Conservation (phyloP, 805 yeast genomes). For the Candida krabiensis region DNA sequence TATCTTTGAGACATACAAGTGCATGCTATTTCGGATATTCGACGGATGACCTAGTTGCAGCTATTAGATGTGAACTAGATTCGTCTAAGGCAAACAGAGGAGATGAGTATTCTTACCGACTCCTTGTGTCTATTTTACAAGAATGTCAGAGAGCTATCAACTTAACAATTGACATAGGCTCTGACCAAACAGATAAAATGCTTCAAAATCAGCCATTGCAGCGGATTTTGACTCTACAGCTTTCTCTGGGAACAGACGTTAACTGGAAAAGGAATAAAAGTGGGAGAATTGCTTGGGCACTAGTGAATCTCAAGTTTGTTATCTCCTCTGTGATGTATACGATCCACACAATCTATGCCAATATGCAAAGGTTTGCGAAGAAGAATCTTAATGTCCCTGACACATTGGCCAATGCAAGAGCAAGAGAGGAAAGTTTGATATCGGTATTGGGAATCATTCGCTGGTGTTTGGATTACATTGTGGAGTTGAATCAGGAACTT, state of each 20-base stretch:
- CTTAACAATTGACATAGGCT: slow-evolving; percentile 65
- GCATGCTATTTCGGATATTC: slow-evolving; percentile 67
- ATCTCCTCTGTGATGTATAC: slow-evolving; percentile 70
- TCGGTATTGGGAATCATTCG: slow-evolving; percentile 74
- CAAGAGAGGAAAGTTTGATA: slow-evolving; percentile 64
- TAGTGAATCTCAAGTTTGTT: slow-evolving; percentile 67
- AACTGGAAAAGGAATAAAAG: slow-evolving; percentile 41
- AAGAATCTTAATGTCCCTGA: slow-evolving; percentile 53
- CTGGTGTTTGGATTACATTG: slow-evolving; percentile 83
- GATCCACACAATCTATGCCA: slow-evolving; percentile 60
- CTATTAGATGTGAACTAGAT: slow-evolving; percentile 50
- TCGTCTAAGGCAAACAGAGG: slow-evolving; percentile 22
- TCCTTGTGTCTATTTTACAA: slow-evolving; percentile 45
- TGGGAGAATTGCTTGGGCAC: slow-evolving; percentile 55
- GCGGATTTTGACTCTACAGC: slow-evolving; percentile 66
- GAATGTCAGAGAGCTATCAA: slow-evolving; percentile 78
- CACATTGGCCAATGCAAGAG: slow-evolving; percentile 34
- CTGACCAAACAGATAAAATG: slow-evolving; percentile 75
- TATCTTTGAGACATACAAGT: slow-evolving; percentile 67
- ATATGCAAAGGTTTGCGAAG: slow-evolving; percentile 58
- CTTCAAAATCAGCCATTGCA: slow-evolving; percentile 78
- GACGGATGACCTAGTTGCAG: slow-evolving; percentile 67
- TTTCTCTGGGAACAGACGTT: slow-evolving; percentile 54
- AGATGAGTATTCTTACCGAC: slow-evolving; percentile 31
- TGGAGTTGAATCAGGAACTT: slow-evolving; percentile 71